Percentiles rank a stretch among this genome's conserved stretches.
Evolutionary conservation across 345 rosid genomes (phyloP).

Genomic region (Hibiscus tridactylites): DNA sequence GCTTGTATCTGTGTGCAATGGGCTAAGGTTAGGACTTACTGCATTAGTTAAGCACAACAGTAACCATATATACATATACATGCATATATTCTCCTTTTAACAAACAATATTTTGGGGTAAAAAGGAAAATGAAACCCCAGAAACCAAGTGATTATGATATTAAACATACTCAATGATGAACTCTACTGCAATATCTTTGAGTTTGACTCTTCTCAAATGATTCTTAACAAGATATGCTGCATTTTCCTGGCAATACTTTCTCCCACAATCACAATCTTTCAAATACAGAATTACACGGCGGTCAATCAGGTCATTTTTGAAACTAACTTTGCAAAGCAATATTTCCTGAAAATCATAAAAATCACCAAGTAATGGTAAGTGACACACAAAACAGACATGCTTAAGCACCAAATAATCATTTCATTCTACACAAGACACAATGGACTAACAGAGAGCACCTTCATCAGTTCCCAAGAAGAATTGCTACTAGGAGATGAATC

Average conservation of each 20-base stretch:
- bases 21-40: constrained; percentile 8
- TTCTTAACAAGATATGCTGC: constrained; percentile 62
- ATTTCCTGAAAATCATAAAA: constrained; percentile 58
- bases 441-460: constrained; percentile 50
- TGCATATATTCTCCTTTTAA: background rate
- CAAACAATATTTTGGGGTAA: background rate
- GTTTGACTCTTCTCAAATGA: constrained; percentile 69
- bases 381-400: constrained; percentile 1
- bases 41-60: background rate
- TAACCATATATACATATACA: background rate
- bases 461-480: constrained; percentile 94
- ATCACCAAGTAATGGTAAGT: background rate
- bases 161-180: constrained; percentile 73
- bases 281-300: constrained; percentile 68
- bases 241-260: constrained; percentile 68
- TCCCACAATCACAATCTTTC: constrained; percentile 66
- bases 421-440: constrained; percentile 2
- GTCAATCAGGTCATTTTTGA: constrained; percentile 60
- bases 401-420: constrained; percentile 6
- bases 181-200: constrained; percentile 55
- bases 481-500: constrained; percentile 88
- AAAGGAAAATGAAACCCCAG: background rate
- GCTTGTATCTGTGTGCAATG: constrained; percentile 46
- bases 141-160: background rate
- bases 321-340: constrained; percentile 67